These are phyloP conservation scores for Akanthomyces uredinophilus DNA, from an alignment of 2,329 filamentous ascomycete species.

Conservation along the genomic window DNA sequence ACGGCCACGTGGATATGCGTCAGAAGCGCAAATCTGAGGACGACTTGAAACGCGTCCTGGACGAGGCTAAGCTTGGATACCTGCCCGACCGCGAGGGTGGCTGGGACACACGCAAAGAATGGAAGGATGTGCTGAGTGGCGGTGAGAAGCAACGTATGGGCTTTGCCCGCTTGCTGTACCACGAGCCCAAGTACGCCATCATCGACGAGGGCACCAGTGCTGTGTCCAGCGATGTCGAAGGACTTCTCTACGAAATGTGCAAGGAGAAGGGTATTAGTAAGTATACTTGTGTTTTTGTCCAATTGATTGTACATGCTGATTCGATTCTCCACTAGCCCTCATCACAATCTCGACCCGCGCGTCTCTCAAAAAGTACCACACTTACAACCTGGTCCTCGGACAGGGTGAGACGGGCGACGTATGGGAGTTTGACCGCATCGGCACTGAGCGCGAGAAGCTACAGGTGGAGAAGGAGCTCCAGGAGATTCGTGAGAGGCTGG, in stretches of 20 bases:
- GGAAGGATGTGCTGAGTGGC: slow-evolving; percentile 96
- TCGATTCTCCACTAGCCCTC: slow-evolving; percentile 51
- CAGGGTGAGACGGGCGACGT: slow-evolving; percentile 74
- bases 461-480: slow-evolving; percentile 87
- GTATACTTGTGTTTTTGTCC: slow-evolving; percentile 24
- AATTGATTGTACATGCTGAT: slow-evolving; percentile 18
- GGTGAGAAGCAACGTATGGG: slow-evolving; percentile 96
- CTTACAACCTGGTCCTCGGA: slow-evolving; percentile 81
- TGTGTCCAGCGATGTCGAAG: slow-evolving; percentile 91
- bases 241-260: slow-evolving; percentile 83
- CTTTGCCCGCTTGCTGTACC: slow-evolving; percentile 85
- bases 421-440: slow-evolving; percentile 92
- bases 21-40: slow-evolving; percentile 71
- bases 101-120: slow-evolving; percentile 95
- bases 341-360: slow-evolving; percentile 95
- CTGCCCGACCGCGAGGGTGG: slow-evolving; percentile 88
- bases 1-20: slow-evolving; percentile 91
- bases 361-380: slow-evolving; percentile 93
- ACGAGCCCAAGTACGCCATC: slow-evolving; percentile 90
- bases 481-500: slow-evolving; percentile 73
- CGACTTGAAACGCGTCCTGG: slow-evolving; percentile 71
- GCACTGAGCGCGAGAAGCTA: slow-evolving; percentile 87
- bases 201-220: slow-evolving; percentile 95
- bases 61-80: slow-evolving; percentile 82
- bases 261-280: slow-evolving; percentile 91